Evolutionary conservation across 208 protist genomes (phyloP).

Genomic region (Leishmania gerbilli): DNA sequence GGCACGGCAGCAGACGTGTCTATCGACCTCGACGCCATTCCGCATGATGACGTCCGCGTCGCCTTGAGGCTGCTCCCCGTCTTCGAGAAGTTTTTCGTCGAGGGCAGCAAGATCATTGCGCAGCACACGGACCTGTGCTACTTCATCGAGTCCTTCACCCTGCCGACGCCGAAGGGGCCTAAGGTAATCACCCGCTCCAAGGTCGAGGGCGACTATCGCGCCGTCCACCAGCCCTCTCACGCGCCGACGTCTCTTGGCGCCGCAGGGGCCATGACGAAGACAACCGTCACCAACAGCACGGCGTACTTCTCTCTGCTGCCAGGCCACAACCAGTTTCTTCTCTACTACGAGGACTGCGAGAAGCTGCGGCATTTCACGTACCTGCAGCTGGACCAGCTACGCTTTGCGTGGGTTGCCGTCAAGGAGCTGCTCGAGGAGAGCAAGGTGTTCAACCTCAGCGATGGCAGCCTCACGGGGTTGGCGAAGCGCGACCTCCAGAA

Average conservation of each 20-base stretch:
- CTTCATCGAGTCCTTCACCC: conserved; percentile 49
- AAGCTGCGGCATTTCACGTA: conserved; percentile 65
- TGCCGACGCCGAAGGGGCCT: conserved; percentile 69
- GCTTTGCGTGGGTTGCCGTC: conserved; percentile 70
- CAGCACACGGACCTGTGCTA: conserved; percentile 52
- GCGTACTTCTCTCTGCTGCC: conserved; percentile 70
- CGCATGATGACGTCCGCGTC: conserved; percentile 28
- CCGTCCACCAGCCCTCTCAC: conserved; percentile 13
- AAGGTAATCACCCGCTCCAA: conserved; percentile 60
- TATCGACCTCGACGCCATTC: not conserved
- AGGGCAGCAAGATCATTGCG: conserved; percentile 50
- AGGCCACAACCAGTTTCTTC: conserved; percentile 71
- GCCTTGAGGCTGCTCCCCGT: conserved; percentile 41
- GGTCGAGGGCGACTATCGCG: conserved; percentile 51
- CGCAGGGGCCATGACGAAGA: conserved; percentile 21
- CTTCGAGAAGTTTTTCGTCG: conserved; percentile 60
- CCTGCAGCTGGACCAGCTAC: conserved; percentile 73
- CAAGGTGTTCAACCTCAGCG: conserved; percentile 52
- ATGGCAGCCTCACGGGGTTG: conserved; percentile 66
- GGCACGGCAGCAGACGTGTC: conserved; percentile 7
- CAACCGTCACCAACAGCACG: conserved; percentile 51
- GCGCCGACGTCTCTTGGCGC: conserved; percentile 13
- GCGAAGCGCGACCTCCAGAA: conserved; percentile 70
- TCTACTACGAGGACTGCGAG: conserved; percentile 61
- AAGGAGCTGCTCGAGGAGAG: conserved; percentile 68